Evolutionary conservation across 2,329 filamentous ascomycete genomes (phyloP).

Genomic region (Penicillium freii): DNA sequence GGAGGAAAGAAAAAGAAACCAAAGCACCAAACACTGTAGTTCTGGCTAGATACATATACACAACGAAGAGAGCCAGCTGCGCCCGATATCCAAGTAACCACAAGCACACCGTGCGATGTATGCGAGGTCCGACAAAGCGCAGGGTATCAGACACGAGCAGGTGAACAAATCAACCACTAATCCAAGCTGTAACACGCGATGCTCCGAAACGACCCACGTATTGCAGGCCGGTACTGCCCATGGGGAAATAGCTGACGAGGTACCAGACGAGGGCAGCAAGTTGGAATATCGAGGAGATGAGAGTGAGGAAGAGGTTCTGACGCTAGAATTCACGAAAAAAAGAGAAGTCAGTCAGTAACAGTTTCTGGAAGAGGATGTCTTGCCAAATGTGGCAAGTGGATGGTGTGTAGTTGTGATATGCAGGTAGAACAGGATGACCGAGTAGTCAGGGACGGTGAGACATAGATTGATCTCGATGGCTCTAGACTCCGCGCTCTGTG

Average conservation of each 20-base stretch:
- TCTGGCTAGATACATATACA: background rate
- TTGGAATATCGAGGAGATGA: constrained; percentile 80
- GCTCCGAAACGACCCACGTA: constrained; percentile 84
- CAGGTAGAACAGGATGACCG: constrained; percentile 8
- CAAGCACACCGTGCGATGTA: background rate
- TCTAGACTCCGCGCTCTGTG: constrained; percentile 11
- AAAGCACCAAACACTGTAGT: background rate
- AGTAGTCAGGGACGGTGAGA: constrained; percentile 14
- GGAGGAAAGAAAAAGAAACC: background rate
- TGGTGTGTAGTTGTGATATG: constrained; percentile 3
- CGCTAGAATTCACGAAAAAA: constrained; percentile 55
- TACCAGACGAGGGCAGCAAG: constrained; percentile 86
- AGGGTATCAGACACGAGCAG: background rate
- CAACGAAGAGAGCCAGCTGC: background rate
- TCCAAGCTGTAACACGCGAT: constrained; percentile 81
- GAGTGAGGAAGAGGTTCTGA: constrained; percentile 77
- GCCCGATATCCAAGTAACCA: background rate
- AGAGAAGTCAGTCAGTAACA: constrained; percentile 23
- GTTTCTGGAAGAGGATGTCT: background rate
- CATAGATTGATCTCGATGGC: constrained; percentile 8
- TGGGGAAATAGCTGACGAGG: constrained; percentile 94
- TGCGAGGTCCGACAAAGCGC: background rate
- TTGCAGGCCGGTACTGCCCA: constrained; percentile 85
- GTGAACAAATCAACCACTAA: constrained; percentile 60
- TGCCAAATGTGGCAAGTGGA: background rate